Evolutionary conservation across 2,329 filamentous ascomycete genomes (phyloP), one percentile per base, ranked within the genome.

Genomic region (Colletotrichum sublineola): DNA sequence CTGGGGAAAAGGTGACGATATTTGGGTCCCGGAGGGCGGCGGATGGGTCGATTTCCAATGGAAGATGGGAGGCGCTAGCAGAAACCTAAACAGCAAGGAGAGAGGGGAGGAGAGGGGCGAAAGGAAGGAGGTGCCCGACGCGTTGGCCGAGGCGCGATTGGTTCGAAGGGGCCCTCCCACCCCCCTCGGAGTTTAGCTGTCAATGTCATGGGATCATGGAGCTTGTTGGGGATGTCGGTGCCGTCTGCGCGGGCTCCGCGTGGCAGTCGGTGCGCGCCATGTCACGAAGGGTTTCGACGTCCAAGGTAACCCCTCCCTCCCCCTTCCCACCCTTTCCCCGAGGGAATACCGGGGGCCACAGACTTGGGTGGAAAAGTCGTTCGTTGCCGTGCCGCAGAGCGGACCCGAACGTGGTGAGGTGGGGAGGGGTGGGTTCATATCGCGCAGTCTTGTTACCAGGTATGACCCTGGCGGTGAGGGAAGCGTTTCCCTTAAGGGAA

Each of bases 361-460:
- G 42, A n/a, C n/a, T 12, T 48, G 46, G 46, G 5, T n/a, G 46
- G 11, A 48, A 15, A 55, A 15, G 46, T 67, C 40, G 14, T 31
- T 40, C 11, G 50, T 58, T 56, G 38, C 62, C n/a, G 68, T 50
- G 68, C 68, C 64, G 42, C 64, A 62, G 36, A 31, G 64, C 24
- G 63, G 61, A 36, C 63, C 57, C 38, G 56, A 5, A n/a, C n/a
- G 46, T n/a, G 53, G 5, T 18, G 20, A 29, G 48, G 38, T n/a
- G 53, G 5, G 29, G 20, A 29, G 48, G 38, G 20, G 31, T 3
- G 40, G 52, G 36, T 5, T 14, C 36, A 63, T 8, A 11, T 67
- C 46, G 14, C 48, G 33, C 24, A 24, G 56, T 57, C 65, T 42
- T 33, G 20, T 5, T 46, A 31, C 1, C 46, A 36, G 14, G 33